These are phyloP conservation scores for Vitis cinerea DNA, from an alignment of 164 flowering plant species.

Conservation along the genomic window DNA sequence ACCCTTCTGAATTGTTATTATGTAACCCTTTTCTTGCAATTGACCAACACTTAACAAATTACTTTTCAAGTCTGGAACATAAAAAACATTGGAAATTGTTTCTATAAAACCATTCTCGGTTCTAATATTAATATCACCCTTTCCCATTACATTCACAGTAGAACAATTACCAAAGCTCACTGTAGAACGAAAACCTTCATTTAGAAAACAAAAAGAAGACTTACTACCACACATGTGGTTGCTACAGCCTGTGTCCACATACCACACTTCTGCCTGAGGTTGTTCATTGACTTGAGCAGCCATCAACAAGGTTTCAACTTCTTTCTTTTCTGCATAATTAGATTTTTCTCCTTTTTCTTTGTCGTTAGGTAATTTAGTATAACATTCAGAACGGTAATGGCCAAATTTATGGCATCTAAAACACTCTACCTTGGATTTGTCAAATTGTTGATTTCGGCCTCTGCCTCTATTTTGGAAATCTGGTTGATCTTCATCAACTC, in stretches of 20 bases:
- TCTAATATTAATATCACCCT: slow-evolving; percentile 12
- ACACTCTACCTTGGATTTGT: slow-evolving; percentile 31
- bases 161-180: neutral
- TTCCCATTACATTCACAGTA: slow-evolving; percentile 6
- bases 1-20: neutral
- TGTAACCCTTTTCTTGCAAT: no score
- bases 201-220: slow-evolving; percentile 17
- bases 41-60: no score
- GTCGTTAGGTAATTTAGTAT: slow-evolving; percentile 7
- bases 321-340: slow-evolving; percentile 10
- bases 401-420: slow-evolving; percentile 16
- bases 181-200: slow-evolving; percentile 5
- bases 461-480: slow-evolving; percentile 10
- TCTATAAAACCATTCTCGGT: slow-evolving; percentile 10
- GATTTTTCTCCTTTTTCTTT: slow-evolving; percentile 12
- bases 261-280: slow-evolving; percentile 10
- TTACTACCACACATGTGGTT: slow-evolving; percentile 1
- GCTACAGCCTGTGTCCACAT: slow-evolving; percentile 12
- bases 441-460: slow-evolving; percentile 2
- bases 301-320: slow-evolving; percentile 13
- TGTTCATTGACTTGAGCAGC: neutral
- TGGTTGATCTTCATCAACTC: slow-evolving; percentile 2
- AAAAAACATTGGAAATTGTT: neutral
- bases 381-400: no score
- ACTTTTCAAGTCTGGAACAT: neutral